These are phyloP conservation scores for Penicillium sp. DNA, from an alignment of 2,329 filamentous ascomycete species.

Conservation along the genomic window DNA sequence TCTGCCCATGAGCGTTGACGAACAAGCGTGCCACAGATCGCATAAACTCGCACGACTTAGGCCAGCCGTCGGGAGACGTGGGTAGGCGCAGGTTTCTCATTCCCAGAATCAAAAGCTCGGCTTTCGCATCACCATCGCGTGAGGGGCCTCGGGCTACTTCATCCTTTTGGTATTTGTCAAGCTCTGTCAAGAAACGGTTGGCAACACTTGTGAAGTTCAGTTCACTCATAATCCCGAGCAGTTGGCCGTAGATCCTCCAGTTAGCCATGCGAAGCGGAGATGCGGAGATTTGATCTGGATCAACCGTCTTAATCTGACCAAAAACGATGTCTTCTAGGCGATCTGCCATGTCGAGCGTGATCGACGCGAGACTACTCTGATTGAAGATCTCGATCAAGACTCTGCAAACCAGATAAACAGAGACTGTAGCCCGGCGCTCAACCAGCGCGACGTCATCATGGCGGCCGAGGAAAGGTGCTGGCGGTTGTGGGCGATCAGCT, in stretches of 20 bases:
- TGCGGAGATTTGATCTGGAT: conserved; percentile 69
- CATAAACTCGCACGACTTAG: conserved; percentile 86
- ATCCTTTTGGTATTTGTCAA: conserved; percentile 77
- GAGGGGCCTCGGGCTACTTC: conserved; percentile 51
- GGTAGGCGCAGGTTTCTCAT: conserved; percentile 88
- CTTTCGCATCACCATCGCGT: conserved; percentile 73
- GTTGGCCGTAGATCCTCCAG: conserved; percentile 89
- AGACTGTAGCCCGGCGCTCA: conserved; percentile 88
- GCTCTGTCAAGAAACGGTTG: conserved; percentile 76
- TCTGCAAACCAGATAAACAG: conserved; percentile 92
- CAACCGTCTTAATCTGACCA: conserved; percentile 85
- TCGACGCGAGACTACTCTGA: conserved; percentile 78
- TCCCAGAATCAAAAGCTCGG: conserved; percentile 83
- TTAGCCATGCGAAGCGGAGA: conserved; percentile 88
- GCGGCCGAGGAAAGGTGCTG: conserved; percentile 44
- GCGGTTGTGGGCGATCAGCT: conserved; percentile 28
- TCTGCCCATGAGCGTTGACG: conserved; percentile 79
- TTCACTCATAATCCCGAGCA: conserved; percentile 94
- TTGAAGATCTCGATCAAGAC: conserved; percentile 92
- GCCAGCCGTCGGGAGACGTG: conserved; percentile 73
- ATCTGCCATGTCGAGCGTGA: conserved; percentile 89
- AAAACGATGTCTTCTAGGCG: conserved; percentile 96
- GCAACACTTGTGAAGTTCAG: conserved; percentile 86
- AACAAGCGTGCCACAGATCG: conserved; percentile 80
- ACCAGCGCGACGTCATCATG: conserved; percentile 76